These are phyloP conservation scores for Chrysochromulina tobinii DNA, from an alignment of 78 protist species.

Conservation along the genomic window DNA sequence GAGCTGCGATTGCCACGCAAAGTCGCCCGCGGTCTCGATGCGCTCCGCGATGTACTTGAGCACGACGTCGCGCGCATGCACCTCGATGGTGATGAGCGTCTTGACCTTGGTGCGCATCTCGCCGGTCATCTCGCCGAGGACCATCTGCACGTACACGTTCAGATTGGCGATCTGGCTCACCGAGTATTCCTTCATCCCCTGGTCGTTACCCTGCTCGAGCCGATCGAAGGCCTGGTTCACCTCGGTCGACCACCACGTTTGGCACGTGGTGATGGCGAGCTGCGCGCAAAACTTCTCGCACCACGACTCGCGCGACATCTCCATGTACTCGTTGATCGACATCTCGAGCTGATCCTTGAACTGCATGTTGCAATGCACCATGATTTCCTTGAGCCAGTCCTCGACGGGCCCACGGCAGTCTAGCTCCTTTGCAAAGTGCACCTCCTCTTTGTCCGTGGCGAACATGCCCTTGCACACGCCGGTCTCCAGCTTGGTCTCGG, in stretches of 20 bases:
- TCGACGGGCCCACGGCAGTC: slow-evolving; percentile 71
- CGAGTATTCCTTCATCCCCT: slow-evolving; percentile 69
- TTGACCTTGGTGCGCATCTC: slow-evolving; percentile 66
- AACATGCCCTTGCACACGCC: slow-evolving; percentile 58
- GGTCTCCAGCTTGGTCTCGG: not conserved
- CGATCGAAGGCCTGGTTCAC: slow-evolving; percentile 62
- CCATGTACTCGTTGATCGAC: slow-evolving; percentile 59
- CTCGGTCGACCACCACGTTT: slow-evolving; percentile 74
- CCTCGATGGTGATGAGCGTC: slow-evolving; percentile 82
- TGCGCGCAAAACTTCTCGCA: slow-evolving; percentile 76
- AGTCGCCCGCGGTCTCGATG: slow-evolving; percentile 44
- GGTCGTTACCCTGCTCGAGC: slow-evolving; percentile 74
- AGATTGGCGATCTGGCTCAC: slow-evolving; percentile 56
- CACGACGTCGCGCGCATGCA: slow-evolving; percentile 86
- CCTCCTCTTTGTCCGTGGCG: slow-evolving; percentile 64
- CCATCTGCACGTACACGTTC: slow-evolving; percentile 37
- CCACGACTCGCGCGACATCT: slow-evolving; percentile 66
- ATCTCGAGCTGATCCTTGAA: slow-evolving; percentile 42
- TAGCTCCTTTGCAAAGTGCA: slow-evolving; percentile 46
- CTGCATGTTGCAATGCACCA: not conserved
- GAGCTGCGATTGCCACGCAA: slow-evolving; percentile 89
- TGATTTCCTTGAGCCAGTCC: slow-evolving; percentile 64
- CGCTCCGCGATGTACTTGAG: slow-evolving; percentile 38
- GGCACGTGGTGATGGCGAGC: slow-evolving; percentile 55
- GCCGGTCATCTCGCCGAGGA: slow-evolving; percentile 42